A percentile compares a stretch with the other conserved stretches of the same genome.
Conservation (phyloP, 148 eudicot species). For the Chenopodium album region DNA sequence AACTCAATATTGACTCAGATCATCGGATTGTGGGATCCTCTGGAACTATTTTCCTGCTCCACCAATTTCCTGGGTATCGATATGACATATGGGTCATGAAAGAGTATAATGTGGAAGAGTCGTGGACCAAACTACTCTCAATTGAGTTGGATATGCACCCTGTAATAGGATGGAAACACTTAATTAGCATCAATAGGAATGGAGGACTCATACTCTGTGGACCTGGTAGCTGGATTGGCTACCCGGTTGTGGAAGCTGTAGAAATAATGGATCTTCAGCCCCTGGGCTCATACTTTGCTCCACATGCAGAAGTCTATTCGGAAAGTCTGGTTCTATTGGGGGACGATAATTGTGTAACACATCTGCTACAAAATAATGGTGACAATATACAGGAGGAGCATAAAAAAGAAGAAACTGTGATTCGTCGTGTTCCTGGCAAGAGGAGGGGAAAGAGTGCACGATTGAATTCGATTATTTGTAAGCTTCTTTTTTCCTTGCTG, state of each 20-base stretch:
- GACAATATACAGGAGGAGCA: neutral
- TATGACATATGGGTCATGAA: slow-evolving; percentile 1
- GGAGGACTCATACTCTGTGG: too few species aligned
- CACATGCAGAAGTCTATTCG: neutral
- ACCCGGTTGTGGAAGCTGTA: too few species aligned
- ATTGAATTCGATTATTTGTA: neutral
- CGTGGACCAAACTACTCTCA: neutral
- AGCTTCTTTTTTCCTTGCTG: neutral
- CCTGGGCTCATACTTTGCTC: neutral
- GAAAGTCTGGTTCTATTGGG: neutral
- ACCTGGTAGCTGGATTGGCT: too few species aligned
- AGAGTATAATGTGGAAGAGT: neutral
- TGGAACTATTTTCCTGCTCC: neutral
- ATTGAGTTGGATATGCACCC: neutral
- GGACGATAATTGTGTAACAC: neutral
- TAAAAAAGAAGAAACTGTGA: neutral
- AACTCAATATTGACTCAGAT: neutral
- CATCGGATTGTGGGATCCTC: neutral
- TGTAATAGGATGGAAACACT: neutral
- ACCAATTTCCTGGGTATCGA: neutral
- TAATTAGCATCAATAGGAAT: neutral
- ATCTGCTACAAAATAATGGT: neutral
- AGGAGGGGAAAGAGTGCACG: neutral
- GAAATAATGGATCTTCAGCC: too few species aligned
- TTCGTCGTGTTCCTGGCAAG: neutral